Percentiles rank a stretch among this genome's conserved stretches.
Conservation (phyloP, 2,329 filamentous ascomycete genomes). For the Penicillium olsonii region DNA sequence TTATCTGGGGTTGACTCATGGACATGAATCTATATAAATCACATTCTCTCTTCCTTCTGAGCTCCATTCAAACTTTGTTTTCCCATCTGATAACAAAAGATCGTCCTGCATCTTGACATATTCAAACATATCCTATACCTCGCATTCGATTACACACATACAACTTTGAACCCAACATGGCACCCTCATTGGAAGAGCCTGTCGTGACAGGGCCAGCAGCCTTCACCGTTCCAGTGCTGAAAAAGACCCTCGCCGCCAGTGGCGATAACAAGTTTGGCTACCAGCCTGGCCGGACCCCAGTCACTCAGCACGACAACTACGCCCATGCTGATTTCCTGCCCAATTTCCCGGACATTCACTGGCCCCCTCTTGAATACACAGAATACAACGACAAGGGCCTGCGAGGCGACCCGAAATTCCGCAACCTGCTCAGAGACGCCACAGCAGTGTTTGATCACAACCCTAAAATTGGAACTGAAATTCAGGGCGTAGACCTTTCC, state of each 20-base stretch:
- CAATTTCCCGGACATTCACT: conserved; percentile 55
- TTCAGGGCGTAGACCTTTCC: conserved; percentile 54
- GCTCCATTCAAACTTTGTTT: conserved; percentile 4
- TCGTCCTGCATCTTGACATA: neutral
- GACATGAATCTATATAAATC: conserved; percentile 9
- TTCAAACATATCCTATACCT: neutral
- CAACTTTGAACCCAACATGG: conserved; percentile 24
- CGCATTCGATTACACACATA: conserved; percentile 3
- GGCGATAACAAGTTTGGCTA: conserved; percentile 42
- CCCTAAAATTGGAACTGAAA: conserved; percentile 58
- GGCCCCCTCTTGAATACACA: conserved; percentile 51
- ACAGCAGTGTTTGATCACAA: conserved; percentile 60
- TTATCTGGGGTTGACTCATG: conserved; percentile 22
- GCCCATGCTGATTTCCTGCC: conserved; percentile 55
- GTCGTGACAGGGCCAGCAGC: conserved; percentile 7
- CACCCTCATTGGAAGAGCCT: conserved; percentile 34
- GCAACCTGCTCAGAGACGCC: conserved; percentile 53
- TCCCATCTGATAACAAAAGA: conserved; percentile 2
- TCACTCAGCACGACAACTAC: conserved; percentile 52
- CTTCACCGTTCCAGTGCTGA: conserved; percentile 17
- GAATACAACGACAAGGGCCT: conserved; percentile 57
- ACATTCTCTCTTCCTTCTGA: neutral
- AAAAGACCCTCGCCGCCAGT: conserved; percentile 16
- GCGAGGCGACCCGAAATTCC: conserved; percentile 56
- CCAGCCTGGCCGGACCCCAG: conserved; percentile 50